phyloP scores from a whole-genome alignment of 768 basidiomycete genomes.

The Galerina sulciceps region DNA sequence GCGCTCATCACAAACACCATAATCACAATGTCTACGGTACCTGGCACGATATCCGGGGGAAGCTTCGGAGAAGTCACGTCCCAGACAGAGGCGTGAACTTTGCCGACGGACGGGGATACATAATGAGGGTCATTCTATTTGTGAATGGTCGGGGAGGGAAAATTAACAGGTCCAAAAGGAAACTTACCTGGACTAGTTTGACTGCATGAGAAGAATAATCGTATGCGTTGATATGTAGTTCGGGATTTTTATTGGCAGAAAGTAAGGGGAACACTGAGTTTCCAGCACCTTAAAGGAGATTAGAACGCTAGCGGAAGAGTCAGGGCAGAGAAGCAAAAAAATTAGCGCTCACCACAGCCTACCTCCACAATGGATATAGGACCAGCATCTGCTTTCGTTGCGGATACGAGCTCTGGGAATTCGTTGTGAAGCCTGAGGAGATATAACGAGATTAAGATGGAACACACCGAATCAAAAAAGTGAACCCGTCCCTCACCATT shows the following conservation, averaged over 20 bases:
- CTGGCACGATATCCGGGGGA: conserved; percentile 65
- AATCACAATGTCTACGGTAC: conserved; percentile 85
- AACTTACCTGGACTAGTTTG: conserved; percentile 80
- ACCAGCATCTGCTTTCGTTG: conserved; percentile 79
- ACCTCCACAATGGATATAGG: conserved; percentile 80
- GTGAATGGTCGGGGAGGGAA: background rate
- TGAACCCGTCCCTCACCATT: conserved; percentile 59
- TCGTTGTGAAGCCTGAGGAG: conserved; percentile 82
- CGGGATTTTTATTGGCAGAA: conserved; percentile 79
- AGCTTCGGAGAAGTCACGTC: conserved; percentile 75
- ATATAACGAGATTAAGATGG: background rate
- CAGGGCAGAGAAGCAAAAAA: background rate
- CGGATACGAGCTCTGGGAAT: conserved; percentile 84
- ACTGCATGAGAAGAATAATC: conserved; percentile 93
- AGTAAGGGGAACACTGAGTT: conserved; percentile 92
- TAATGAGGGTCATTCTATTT: conserved; percentile 76
- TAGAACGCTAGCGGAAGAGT: background rate
- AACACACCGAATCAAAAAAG: conserved; percentile 7
- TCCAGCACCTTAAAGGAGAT: conserved; percentile 72
- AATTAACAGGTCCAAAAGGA: background rate
- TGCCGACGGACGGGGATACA: conserved; percentile 63
- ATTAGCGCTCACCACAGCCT: conserved; percentile 73
- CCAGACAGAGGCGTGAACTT: conserved; percentile 85
- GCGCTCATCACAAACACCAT: conserved; percentile 95
- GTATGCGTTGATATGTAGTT: conserved; percentile 76